phyloP scores from a whole-genome alignment of 345 rosid species.

The Geranium brycei region DNA sequence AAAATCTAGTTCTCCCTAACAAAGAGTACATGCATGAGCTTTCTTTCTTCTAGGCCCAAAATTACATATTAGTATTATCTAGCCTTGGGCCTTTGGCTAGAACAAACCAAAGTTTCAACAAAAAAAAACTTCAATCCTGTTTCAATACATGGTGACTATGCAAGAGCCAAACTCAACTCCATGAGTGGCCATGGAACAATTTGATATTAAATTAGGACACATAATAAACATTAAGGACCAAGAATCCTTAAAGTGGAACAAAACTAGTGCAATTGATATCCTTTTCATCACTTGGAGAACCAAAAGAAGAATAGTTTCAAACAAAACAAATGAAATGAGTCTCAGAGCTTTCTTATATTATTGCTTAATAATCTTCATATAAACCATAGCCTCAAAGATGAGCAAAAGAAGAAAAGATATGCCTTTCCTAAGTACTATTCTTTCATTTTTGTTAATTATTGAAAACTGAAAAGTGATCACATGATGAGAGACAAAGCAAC shows the following conservation, averaged over 20 bases:
- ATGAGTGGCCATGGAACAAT: background rate
- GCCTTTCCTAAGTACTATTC: constrained; percentile 17
- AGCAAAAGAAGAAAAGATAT: constrained; percentile 11
- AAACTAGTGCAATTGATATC: background rate
- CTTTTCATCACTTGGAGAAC: background rate
- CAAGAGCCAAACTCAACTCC: background rate
- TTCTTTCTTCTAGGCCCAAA: constrained; percentile 49
- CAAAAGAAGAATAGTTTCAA: background rate
- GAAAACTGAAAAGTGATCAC: constrained; percentile 3
- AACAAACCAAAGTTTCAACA: no score
- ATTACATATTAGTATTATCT: no score
- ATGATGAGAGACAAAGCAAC: constrained; percentile 19
- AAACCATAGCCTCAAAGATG: background rate
- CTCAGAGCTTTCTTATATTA: constrained; percentile 2
- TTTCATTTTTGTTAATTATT: background rate
- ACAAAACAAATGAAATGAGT: background rate
- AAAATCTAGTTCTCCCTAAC: no score
- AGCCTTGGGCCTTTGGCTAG: no score
- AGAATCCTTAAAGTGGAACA: background rate
- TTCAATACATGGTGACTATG: background rate
- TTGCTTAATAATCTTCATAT: background rate
- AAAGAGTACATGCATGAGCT: constrained; percentile 54
- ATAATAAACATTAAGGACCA: no score
- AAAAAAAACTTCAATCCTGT: background rate
- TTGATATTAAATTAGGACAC: no score